phyloP scores from a whole-genome alignment of 2,329 filamentous ascomycete species.

The Akanthomyces dipterigenus region DNA sequence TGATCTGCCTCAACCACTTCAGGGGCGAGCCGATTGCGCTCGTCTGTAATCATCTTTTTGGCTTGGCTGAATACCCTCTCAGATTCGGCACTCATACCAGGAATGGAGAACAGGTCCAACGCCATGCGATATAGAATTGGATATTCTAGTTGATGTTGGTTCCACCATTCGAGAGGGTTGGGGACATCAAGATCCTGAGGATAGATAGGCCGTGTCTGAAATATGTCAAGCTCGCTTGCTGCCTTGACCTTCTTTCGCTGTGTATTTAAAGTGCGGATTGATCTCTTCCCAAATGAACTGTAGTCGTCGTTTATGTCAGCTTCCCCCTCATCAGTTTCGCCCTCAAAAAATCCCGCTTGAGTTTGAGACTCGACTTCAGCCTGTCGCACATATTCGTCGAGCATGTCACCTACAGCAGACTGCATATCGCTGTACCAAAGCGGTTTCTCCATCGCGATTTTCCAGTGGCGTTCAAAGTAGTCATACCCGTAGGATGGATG shows the following conservation, averaged over 20 bases:
- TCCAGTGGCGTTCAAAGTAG: no score
- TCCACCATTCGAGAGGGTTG: neutral
- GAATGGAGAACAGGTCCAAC: neutral
- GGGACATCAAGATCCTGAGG: neutral
- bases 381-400: no score
- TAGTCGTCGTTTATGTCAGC: neutral
- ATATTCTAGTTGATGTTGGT: neutral
- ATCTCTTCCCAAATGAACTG: no score
- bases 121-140: neutral
- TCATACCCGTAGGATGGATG: no score
- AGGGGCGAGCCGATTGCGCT: neutral
- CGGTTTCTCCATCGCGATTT: no score
- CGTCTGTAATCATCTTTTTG: neutral
- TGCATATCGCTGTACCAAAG: no score
- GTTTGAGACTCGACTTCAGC: no score
- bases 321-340: neutral
- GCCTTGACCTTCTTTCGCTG: no score
- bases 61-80: neutral
- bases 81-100: constrained; percentile 33
- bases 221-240: neutral
- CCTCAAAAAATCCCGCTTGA: no score
- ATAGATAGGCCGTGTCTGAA: neutral
- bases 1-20: neutral
- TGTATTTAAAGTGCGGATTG: no score
- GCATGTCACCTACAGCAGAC: no score